phyloP scores from a whole-genome alignment of 1,284 basidiomycete genomes.

The Heliocybe sulcata region DNA sequence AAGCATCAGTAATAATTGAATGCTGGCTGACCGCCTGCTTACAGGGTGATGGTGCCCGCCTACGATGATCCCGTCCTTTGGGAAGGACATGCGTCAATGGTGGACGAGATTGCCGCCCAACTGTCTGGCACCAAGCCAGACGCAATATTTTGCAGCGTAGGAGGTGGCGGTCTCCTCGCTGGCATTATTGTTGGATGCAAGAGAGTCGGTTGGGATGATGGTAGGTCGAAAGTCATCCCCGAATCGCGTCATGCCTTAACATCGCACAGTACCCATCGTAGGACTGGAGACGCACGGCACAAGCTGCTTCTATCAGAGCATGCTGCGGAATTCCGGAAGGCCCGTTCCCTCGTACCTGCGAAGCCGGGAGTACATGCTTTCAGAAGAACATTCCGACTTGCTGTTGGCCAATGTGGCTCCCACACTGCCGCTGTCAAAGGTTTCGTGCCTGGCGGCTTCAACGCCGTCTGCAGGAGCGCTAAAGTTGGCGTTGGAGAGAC shows the following conservation, averaged over 20 bases:
- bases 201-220: slow-evolving; percentile 54
- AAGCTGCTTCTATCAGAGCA: slow-evolving; percentile 66
- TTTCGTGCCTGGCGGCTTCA: slow-evolving; percentile 66
- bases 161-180: slow-evolving; percentile 64
- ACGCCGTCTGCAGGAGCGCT: slow-evolving; percentile 52
- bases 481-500: slow-evolving; percentile 51
- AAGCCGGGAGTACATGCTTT: slow-evolving; percentile 25
- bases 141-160: slow-evolving; percentile 71
- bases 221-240: slow-evolving; percentile 27
- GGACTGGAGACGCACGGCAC: slow-evolving; percentile 64
- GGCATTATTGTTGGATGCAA: slow-evolving; percentile 62
- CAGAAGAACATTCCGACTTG: slow-evolving; percentile 33
- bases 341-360: slow-evolving; percentile 7
- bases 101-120: slow-evolving; percentile 52
- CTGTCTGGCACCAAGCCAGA: slow-evolving; percentile 45
- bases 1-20: no score
- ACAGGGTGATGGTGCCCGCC: slow-evolving; percentile 57
- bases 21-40: background rate
- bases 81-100: slow-evolving; percentile 69
- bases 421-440: slow-evolving; percentile 16
- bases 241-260: background rate
- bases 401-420: slow-evolving; percentile 43
- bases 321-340: slow-evolving; percentile 17
- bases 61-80: slow-evolving; percentile 63
- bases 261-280: slow-evolving; percentile 48